Conservation (phyloP, 139 green algal genomes). For the Micromonas commoda region DNA sequence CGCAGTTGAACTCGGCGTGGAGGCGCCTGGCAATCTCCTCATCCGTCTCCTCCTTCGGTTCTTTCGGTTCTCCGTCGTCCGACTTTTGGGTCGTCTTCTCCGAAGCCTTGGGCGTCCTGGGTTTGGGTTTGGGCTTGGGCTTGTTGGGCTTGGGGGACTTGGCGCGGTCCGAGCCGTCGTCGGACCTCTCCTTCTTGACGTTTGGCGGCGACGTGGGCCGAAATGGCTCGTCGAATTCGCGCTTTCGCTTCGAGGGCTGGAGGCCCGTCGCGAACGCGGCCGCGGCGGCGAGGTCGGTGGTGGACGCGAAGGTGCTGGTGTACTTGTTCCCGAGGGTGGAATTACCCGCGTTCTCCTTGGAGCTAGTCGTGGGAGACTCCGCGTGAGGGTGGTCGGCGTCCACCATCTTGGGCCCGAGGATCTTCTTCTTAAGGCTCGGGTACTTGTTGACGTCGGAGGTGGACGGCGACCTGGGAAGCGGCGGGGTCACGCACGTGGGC, state of each 20-base stretch:
- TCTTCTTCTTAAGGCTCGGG: background rate
- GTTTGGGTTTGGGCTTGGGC: background rate
- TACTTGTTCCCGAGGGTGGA: background rate
- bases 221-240: background rate
- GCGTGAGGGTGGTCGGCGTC: no score
- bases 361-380: no score
- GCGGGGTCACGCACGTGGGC: background rate
- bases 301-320: background rate
- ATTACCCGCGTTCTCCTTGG: no score
- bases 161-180: background rate
- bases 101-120: background rate
- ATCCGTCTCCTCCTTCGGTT: background rate
- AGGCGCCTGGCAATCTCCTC: background rate
- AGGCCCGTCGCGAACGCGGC: background rate
- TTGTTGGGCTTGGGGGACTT: background rate
- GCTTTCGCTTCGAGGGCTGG: background rate
- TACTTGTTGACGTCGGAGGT: background rate
- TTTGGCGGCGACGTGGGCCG: background rate
- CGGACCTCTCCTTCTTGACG: background rate
- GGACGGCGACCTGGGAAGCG: background rate
- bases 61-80: background rate
- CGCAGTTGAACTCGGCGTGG: background rate
- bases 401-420: background rate
- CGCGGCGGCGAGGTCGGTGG: background rate
- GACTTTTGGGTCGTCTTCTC: background rate